A percentile compares a stretch with the other conserved stretches of the same genome.
Conservation (phyloP, 179 eudicot species). For the Beta corolliflora region DNA sequence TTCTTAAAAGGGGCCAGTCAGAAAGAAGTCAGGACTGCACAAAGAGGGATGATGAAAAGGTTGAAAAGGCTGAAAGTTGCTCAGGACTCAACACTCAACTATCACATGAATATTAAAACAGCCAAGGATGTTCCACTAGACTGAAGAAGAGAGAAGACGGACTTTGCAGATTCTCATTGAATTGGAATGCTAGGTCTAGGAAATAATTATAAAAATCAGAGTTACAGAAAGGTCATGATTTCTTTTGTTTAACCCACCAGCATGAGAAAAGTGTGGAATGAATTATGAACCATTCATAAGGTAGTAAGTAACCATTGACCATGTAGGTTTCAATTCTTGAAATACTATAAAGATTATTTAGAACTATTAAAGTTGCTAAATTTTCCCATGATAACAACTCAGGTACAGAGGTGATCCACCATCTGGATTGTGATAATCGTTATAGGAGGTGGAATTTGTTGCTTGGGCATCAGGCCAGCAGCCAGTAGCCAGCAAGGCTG, state of each 20-base stretch:
- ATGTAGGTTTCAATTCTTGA: neutral
- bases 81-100: too few relatives aligned
- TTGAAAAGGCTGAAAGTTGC: too few relatives aligned
- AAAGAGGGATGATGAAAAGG: too few relatives aligned
- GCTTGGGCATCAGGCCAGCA: too few relatives aligned
- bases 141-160: neutral
- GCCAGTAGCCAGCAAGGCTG: too few relatives aligned
- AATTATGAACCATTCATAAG: neutral
- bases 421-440: too few relatives aligned
- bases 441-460: too few relatives aligned
- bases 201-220: neutral
- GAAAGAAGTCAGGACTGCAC: too few relatives aligned
- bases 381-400: neutral
- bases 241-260: neutral
- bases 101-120: too few relatives aligned
- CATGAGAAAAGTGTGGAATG: neutral
- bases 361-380: neutral
- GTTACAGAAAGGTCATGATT: neutral
- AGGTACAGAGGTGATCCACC: neutral
- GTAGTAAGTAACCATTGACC: too few relatives aligned
- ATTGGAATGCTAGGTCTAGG: neutral
- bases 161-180: neutral
- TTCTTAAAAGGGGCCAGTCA: too few relatives aligned
- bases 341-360: neutral
- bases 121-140: neutral